phyloP scores from a whole-genome alignment of 2,329 filamentous ascomycete species.

The Epichloe uncinata region DNA sequence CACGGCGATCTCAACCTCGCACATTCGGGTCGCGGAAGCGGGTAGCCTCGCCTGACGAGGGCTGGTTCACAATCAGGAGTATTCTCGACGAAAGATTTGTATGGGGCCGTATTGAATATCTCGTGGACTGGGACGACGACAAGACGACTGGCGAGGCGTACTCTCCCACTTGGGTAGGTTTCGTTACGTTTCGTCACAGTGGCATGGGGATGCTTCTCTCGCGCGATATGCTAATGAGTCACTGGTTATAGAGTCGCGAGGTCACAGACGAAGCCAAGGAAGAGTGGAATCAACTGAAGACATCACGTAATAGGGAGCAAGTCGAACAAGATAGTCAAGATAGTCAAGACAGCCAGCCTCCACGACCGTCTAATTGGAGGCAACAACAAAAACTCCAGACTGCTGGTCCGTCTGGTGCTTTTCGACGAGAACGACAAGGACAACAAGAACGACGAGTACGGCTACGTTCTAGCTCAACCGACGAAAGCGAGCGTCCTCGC shows the following conservation, averaged over 20 bases:
- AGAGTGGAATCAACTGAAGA: constrained; percentile 21
- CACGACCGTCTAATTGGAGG: constrained; percentile 17
- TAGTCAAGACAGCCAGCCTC: constrained; percentile 14
- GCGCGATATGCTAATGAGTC: constrained; percentile 10
- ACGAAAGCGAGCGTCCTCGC: constrained; percentile 8
- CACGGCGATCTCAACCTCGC: constrained; percentile 12
- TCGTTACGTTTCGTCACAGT: not conserved
- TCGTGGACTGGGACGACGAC: constrained; percentile 26
- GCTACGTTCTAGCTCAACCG: constrained; percentile 4
- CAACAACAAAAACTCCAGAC: constrained; percentile 6
- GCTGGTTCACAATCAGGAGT: constrained; percentile 22
- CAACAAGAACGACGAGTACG: not conserved
- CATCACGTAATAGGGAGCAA: constrained; percentile 1
- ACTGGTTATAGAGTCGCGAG: constrained; percentile 13
- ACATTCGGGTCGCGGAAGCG: constrained; percentile 11
- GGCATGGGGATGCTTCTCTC: not conserved
- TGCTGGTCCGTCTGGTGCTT: not conserved
- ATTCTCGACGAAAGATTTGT: constrained; percentile 22
- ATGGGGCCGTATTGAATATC: constrained; percentile 17
- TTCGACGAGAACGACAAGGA: not conserved
- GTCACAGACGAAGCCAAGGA: constrained; percentile 18
- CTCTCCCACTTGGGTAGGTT: constrained; percentile 21
- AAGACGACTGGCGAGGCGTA: constrained; percentile 19
- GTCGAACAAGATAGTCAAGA: constrained; percentile 1
- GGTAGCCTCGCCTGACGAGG: constrained; percentile 9